Base-by-base conservation (phyloP, 2,329 filamentous ascomycete species). In the Fusarium azukiicola region DNA sequence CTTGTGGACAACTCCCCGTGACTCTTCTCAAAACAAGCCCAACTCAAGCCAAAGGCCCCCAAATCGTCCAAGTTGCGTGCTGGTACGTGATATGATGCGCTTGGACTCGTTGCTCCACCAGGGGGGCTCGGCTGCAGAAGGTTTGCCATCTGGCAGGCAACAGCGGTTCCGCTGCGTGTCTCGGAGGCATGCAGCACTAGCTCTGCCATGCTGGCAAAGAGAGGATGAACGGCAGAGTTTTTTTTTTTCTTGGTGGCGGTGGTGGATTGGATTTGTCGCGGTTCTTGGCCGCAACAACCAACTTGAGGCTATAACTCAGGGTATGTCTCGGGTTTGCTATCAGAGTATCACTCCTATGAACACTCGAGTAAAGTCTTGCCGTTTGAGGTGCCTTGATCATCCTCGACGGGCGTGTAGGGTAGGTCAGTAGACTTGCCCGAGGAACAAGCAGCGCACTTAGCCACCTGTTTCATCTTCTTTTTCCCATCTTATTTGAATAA, bases 141-240 rank as follows among this genome's bases (percentile, higher is more conserved):
- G 38, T 3, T 42, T 19, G 14, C n/a, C 6, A 61, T 61, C 27
- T 56, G 38, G 52, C 52, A 40, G 14, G 56, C 14, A 42, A n/a
- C 14, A 61, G 56, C 38, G 56, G 56, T 61, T 61, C 56, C 56
- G 38, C 56, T 61, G 56, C 38, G 21, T 61, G 56, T 61, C 56
- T 42, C n/a, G 56, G 56, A 42, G 3, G n/a, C 36, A 32, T 61
- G 56, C 56, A 42, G 56, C 38, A 61, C 36, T 61, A 61, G 56
- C 56, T 61, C 36, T 61, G 56, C 56, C 56, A 42, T 61, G 56
- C 38, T 61, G 56, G 56, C 56, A 42, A 38, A 40, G 21, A 36
- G 40, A 23, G n/a, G 19, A 58, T 23, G 54, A 58, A 36, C 14
- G 23, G 21, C 14, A 61, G 38, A 42, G 38, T 61, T 61, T 42